Percentiles rank a stretch among this genome's conserved stretches.
Conservation (phyloP, 768 basidiomycete genomes). For the Crepidotus variabilis region DNA sequence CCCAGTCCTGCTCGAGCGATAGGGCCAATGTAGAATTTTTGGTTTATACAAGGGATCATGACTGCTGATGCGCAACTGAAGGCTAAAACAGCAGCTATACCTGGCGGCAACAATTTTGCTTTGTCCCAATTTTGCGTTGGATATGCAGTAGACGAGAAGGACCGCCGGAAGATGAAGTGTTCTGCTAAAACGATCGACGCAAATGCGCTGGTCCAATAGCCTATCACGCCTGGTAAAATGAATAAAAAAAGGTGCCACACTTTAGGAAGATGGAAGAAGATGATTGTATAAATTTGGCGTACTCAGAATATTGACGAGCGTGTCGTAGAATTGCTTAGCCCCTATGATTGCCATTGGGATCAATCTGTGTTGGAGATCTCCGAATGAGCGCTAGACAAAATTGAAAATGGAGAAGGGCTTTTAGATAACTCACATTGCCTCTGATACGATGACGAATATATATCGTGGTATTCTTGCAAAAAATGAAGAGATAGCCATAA, state of each 20-base stretch:
- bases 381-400: too few species aligned
- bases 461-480: conserved; percentile 62
- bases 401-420: too few species aligned
- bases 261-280: neutral
- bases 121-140: conserved; percentile 52
- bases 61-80: conserved; percentile 49
- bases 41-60: conserved; percentile 64
- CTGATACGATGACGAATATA: conserved; percentile 61
- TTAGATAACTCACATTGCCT: conserved; percentile 44
- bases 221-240: neutral
- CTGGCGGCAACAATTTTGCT: conserved; percentile 51
- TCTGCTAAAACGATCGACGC: conserved; percentile 58
- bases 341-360: conserved; percentile 71
- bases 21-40: conserved; percentile 69
- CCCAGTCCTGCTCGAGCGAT: conserved; percentile 57
- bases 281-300: neutral
- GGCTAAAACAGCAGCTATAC: conserved; percentile 56
- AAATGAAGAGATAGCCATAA: conserved; percentile 60
- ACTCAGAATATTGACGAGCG: conserved; percentile 65
- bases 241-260: neutral
- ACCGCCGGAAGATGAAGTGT: conserved; percentile 60
- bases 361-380: conserved; percentile 21
- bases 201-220: conserved; percentile 26
- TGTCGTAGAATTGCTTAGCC: conserved; percentile 56
- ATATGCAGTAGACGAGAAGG: conserved; percentile 42